Percentiles rank a stretch among this genome's conserved stretches.
Evolutionary conservation across 139 green algal genomes (phyloP).

Genomic region (Penium margaritaceum): DNA sequence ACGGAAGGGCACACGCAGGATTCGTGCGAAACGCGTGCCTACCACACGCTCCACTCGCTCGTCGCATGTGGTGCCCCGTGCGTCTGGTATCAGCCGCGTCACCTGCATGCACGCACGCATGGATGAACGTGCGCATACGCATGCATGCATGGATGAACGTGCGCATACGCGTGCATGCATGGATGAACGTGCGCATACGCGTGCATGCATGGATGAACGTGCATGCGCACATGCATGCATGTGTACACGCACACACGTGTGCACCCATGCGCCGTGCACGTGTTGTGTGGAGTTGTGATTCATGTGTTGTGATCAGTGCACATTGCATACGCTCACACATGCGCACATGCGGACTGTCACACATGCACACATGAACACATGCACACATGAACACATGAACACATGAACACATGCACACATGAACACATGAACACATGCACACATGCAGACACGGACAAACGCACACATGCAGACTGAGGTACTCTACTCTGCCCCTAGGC

Average conservation of each 20-base stretch:
- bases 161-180: background rate
- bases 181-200: background rate
- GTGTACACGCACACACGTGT: background rate
- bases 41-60: constrained; percentile 67
- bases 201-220: background rate
- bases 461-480: no score
- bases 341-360: no score
- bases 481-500: no score
- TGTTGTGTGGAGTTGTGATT: background rate
- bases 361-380: no score
- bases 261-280: no score
- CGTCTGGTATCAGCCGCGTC: constrained; percentile 71
- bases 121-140: background rate
- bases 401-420: no score
- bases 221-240: background rate
- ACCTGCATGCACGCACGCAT: constrained; percentile 54
- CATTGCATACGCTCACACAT: no score
- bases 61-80: constrained; percentile 67
- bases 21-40: constrained; percentile 59
- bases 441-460: no score
- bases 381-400: no score
- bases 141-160: background rate
- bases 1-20: constrained; percentile 72
- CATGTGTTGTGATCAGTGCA: no score
- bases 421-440: no score